These are phyloP conservation scores for Escallonia herrerae DNA, from an alignment of 129 eudicot species.

Conservation along the genomic window DNA sequence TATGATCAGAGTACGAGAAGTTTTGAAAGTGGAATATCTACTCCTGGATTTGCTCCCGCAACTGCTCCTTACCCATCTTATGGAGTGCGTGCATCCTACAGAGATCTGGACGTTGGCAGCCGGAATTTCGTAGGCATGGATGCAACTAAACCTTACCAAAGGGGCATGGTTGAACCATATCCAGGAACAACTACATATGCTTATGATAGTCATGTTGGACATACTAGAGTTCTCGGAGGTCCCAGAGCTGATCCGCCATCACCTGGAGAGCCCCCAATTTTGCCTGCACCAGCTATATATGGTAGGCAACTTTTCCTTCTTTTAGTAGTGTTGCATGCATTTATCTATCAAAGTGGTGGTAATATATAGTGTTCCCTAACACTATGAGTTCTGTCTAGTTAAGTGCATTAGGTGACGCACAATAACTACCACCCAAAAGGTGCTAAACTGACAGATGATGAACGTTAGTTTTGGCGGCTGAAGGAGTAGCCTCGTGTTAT, in stretches of 20 bases:
- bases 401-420: no score
- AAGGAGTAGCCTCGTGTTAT: neutral
- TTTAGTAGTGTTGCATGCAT: no score
- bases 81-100: slow-evolving; percentile 6
- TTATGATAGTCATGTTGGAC: slow-evolving; percentile 12
- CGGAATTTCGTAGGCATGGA: slow-evolving; percentile 24
- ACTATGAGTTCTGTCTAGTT: no score
- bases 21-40: slow-evolving; percentile 15
- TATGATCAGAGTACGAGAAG: slow-evolving; percentile 1
- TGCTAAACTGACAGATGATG: no score
- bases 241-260: slow-evolving; percentile 3
- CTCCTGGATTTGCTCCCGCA: slow-evolving; percentile 4
- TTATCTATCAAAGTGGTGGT: no score
- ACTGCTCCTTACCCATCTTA: slow-evolving; percentile 10
- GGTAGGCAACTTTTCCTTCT: slow-evolving; percentile 12
- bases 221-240: slow-evolving; percentile 4
- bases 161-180: slow-evolving; percentile 13
- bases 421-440: no score
- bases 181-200: slow-evolving; percentile 2
- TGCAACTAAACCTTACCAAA: slow-evolving; percentile 12
- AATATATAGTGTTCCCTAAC: no score
- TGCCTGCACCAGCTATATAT: slow-evolving; percentile 13
- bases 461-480: neutral
- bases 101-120: slow-evolving; percentile 8
- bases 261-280: slow-evolving; percentile 13